phyloP scores from a whole-genome alignment of 192 early-diverging fungal genomes.

The Mortierella claussenii region DNA sequence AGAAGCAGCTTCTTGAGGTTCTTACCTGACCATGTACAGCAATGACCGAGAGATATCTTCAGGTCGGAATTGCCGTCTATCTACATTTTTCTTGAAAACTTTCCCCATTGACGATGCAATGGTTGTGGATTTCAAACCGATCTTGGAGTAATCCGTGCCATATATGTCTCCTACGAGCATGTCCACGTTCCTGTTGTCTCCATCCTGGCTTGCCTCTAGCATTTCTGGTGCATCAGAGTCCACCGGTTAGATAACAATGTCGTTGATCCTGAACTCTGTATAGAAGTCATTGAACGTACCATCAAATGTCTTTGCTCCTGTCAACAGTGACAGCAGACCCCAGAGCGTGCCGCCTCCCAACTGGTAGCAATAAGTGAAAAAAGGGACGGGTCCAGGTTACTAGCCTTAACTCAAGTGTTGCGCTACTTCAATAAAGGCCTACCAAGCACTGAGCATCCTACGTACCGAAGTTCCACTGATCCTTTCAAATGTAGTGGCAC shows the following conservation, averaged over 20 bases:
- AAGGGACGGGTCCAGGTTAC: too few relatives aligned
- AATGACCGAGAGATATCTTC: slow-evolving; percentile 91
- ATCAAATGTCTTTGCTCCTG: slow-evolving; percentile 89
- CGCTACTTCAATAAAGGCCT: too few relatives aligned
- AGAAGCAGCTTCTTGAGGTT: background rate
- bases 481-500: slow-evolving; percentile 85
- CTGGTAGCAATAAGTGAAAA: too few relatives aligned
- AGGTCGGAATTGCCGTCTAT: slow-evolving; percentile 67
- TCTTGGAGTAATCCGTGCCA: slow-evolving; percentile 87
- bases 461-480: slow-evolving; percentile 84
- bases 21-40: slow-evolving; percentile 91
- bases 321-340: slow-evolving; percentile 91
- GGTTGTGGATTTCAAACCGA: slow-evolving; percentile 92
- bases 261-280: background rate
- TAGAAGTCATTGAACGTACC: slow-evolving; percentile 40
- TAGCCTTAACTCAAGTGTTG: too few relatives aligned
- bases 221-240: slow-evolving; percentile 60
- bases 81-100: slow-evolving; percentile 88
- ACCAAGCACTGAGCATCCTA: background rate
- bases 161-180: slow-evolving; percentile 97
- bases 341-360: slow-evolving; percentile 97
- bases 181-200: slow-evolving; percentile 92
- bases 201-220: slow-evolving; percentile 86
- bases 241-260: background rate
- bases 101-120: slow-evolving; percentile 97